Conservation (phyloP, 495 filamentous ascomycete species). For the Chaetomium tenue region DNA sequence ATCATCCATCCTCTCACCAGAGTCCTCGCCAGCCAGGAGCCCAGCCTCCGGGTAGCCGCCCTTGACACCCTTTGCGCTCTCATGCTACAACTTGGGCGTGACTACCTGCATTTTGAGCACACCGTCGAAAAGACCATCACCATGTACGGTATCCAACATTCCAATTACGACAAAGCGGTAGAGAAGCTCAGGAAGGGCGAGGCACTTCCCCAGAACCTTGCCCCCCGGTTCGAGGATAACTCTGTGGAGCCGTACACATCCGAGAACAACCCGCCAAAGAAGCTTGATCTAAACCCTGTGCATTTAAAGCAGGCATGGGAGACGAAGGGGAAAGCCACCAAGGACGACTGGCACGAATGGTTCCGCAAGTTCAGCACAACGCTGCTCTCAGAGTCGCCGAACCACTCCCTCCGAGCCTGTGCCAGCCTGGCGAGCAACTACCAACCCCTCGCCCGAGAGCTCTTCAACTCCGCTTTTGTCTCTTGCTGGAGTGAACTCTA, state of each 20-base stretch:
- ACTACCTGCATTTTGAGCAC: slow-evolving; percentile 89
- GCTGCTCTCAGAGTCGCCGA: slow-evolving; percentile 90
- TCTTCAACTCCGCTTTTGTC: slow-evolving; percentile 98
- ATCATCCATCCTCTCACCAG: slow-evolving; percentile 89
- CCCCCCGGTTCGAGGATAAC: slow-evolving; percentile 74
- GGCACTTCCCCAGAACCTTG: slow-evolving; percentile 88
- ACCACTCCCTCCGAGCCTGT: slow-evolving; percentile 89
- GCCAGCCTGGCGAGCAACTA: slow-evolving; percentile 88
- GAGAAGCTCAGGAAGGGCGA: slow-evolving; percentile 93
- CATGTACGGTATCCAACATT: slow-evolving; percentile 70
- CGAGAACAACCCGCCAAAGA: slow-evolving; percentile 80
- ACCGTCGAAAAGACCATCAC: slow-evolving; percentile 79
- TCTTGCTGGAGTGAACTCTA: slow-evolving; percentile 99
- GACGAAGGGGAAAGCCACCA: slow-evolving; percentile 87
- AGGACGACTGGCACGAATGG: slow-evolving; percentile 99
- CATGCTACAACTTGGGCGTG: slow-evolving; percentile 91
- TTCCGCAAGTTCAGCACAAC: slow-evolving; percentile 95
- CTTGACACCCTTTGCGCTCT: slow-evolving; percentile 93
- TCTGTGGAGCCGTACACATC: slow-evolving; percentile 73
- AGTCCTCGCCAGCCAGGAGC: slow-evolving; percentile 69
- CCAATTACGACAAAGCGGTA: slow-evolving; percentile 86
- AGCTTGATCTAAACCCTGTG: slow-evolving; percentile 92
- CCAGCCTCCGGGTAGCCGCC: slow-evolving; percentile 74
- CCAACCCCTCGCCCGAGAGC: slow-evolving; percentile 81
- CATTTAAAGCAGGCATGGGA: slow-evolving; percentile 98